A percentile compares a stretch with the other conserved stretches of the same genome.
These are phyloP conservation scores for Calonectria honghensis DNA, from an alignment of 2,329 filamentous ascomycete genomes.

Conservation along the genomic window DNA sequence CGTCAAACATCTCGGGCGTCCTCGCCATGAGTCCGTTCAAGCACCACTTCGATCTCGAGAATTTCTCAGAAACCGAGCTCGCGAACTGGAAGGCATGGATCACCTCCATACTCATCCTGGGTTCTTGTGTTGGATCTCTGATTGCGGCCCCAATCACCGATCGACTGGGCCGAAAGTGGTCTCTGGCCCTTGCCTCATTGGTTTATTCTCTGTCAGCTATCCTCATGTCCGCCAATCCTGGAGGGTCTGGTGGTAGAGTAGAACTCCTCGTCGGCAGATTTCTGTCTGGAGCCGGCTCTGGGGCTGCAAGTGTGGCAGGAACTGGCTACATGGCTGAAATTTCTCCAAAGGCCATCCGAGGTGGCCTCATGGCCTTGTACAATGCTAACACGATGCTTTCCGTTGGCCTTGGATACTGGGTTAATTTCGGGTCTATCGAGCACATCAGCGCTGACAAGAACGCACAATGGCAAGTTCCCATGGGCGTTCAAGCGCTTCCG, in stretches of 20 bases:
- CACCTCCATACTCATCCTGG: slow-evolving; percentile 34
- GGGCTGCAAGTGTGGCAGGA: slow-evolving; percentile 34
- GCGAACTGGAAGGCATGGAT: slow-evolving; percentile 39
- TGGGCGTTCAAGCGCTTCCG: slow-evolving; percentile 20
- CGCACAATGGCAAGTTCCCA: slow-evolving; percentile 9
- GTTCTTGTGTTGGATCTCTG: slow-evolving; percentile 32
- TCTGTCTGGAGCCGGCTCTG: slow-evolving; percentile 34
- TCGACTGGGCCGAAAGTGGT: slow-evolving; percentile 30
- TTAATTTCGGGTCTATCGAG: slow-evolving; percentile 34
- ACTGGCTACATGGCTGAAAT: slow-evolving; percentile 39
- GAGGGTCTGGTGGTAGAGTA: slow-evolving; percentile 15
- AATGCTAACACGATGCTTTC: slow-evolving; percentile 40
- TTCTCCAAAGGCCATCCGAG: slow-evolving; percentile 34
- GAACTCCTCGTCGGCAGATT: slow-evolving; percentile 31
- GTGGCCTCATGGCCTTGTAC: slow-evolving; percentile 34
- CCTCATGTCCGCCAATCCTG: slow-evolving; percentile 36
- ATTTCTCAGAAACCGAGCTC: slow-evolving; percentile 3
- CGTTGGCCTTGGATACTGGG: slow-evolving; percentile 37
- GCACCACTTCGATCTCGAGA: slow-evolving; percentile 27
- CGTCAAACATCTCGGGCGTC: slow-evolving; percentile 37
- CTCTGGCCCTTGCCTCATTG: slow-evolving; percentile 26
- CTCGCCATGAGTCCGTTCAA: slow-evolving; percentile 36
- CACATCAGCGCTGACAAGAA: slow-evolving; percentile 28
- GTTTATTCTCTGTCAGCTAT: slow-evolving; percentile 30
- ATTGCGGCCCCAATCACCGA: slow-evolving; percentile 32